A percentile compares a stretch with the other conserved stretches of the same genome.
Evolutionary conservation across 441 rosid species (phyloP).

Genomic region (Eruca vesicaria): DNA sequence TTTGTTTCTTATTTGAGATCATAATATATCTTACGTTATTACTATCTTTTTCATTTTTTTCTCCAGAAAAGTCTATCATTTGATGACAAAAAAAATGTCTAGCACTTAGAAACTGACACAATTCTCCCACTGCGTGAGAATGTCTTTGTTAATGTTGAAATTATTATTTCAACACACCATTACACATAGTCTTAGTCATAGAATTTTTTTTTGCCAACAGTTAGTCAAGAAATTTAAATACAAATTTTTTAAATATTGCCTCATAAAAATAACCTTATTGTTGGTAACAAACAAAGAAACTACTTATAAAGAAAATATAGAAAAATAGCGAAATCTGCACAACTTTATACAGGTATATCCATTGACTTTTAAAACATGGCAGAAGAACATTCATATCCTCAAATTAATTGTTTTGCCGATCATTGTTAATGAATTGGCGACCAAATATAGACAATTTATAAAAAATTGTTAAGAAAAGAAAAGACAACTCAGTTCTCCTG

Average conservation of each 20-base stretch:
- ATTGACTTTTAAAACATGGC: slow-evolving; percentile 15
- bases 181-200: too few species aligned
- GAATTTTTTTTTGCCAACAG: too few species aligned
- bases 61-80: background rate
- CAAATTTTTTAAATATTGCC: background rate
- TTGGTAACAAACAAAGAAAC: background rate
- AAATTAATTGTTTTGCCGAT: slow-evolving; percentile 1
- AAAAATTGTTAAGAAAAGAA: slow-evolving; percentile 2
- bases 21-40: background rate
- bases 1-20: background rate
- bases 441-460: slow-evolving; percentile 22
- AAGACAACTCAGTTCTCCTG: slow-evolving; percentile 34
- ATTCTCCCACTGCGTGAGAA: background rate
- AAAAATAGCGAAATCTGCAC: background rate
- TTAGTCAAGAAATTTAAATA: background rate
- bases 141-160: background rate
- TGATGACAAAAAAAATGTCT: too few species aligned
- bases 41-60: background rate
- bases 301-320: background rate
- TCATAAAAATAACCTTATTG: background rate
- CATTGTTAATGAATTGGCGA: slow-evolving; percentile 4
- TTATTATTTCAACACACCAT: too few species aligned
- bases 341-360: background rate
- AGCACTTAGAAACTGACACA: background rate
- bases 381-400: background rate